Conservation (phyloP, 2,329 filamentous ascomycete species). For the Neonectria sp. region DNA sequence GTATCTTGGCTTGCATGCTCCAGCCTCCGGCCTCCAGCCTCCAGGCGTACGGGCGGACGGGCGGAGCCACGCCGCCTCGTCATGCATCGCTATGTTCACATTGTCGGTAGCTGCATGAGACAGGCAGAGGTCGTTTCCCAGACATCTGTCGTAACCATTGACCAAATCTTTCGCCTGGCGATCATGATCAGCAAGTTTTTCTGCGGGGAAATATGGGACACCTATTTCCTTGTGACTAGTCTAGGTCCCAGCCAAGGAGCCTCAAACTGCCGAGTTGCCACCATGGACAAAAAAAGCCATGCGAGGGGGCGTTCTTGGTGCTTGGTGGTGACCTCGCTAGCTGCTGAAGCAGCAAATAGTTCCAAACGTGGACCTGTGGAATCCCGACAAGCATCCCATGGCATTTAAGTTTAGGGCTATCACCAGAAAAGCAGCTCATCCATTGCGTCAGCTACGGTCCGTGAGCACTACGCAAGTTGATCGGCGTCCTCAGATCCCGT, state of each 20-base stretch:
- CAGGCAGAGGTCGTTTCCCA: slow-evolving; percentile 7
- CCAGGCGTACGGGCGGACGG: slow-evolving; percentile 33
- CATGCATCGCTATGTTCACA: slow-evolving; percentile 38
- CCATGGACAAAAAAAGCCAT: slow-evolving; percentile 20
- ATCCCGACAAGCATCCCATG: slow-evolving; percentile 39
- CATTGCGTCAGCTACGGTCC: slow-evolving; percentile 45
- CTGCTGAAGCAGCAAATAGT: slow-evolving; percentile 23
- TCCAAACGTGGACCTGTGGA: slow-evolving; percentile 29
- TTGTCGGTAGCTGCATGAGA: slow-evolving; percentile 36
- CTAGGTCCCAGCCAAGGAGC: slow-evolving; percentile 27
- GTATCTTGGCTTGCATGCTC: slow-evolving; percentile 35
- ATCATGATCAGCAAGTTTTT: slow-evolving; percentile 30
- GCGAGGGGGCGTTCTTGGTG: slow-evolving; percentile 23
- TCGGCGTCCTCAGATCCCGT: slow-evolving; percentile 27
- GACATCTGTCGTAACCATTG: background rate
- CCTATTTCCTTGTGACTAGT: slow-evolving; percentile 28
- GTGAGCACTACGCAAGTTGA: slow-evolving; percentile 40
- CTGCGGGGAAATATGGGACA: slow-evolving; percentile 33
- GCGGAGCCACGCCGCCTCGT: slow-evolving; percentile 36
- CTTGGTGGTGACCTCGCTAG: slow-evolving; percentile 5
- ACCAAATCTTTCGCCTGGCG: slow-evolving; percentile 5
- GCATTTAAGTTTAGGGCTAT: slow-evolving; percentile 43
- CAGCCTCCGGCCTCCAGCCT: slow-evolving; percentile 25
- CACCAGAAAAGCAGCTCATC: slow-evolving; percentile 41
- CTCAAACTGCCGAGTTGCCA: slow-evolving; percentile 38